phyloP scores from a whole-genome alignment of 1,284 basidiomycete species.

The Sanghuangporus sanghuang region DNA sequence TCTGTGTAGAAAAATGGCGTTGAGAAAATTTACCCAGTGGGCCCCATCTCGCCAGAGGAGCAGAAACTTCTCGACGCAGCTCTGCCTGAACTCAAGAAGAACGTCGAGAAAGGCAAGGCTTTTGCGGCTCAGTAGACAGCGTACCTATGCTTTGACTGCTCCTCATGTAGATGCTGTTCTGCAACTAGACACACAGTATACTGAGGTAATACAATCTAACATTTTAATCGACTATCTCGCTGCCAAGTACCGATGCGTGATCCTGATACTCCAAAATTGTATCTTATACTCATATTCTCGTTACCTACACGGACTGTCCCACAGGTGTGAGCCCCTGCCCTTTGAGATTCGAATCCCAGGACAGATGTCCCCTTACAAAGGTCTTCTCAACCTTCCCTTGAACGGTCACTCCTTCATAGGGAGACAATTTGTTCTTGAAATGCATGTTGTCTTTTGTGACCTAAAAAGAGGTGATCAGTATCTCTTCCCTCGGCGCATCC shows the following conservation, averaged over 20 bases:
- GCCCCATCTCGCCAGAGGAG: slow-evolving; percentile 73
- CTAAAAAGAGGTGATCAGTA: slow-evolving; percentile 32
- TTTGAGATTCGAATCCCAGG: slow-evolving; percentile 44
- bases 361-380: slow-evolving; percentile 66
- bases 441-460: slow-evolving; percentile 67
- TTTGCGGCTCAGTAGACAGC: slow-evolving; percentile 47
- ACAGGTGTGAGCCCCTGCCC: background rate
- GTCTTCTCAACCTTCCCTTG: slow-evolving; percentile 72
- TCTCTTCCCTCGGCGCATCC: background rate
- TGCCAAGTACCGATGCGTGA: background rate
- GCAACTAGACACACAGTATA: background rate
- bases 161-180: background rate
- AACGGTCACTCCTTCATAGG: slow-evolving; percentile 74
- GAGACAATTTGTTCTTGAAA: slow-evolving; percentile 92
- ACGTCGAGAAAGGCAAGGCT: slow-evolving; percentile 91
- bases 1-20: slow-evolving; percentile 72
- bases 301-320: background rate
- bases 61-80: slow-evolving; percentile 83
- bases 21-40: slow-evolving; percentile 83
- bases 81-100: slow-evolving; percentile 92
- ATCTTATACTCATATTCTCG: background rate
- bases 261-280: background rate
- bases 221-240: background rate
- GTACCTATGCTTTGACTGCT: background rate
- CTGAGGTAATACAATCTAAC: background rate